Evolutionary conservation across 2,329 filamentous ascomycete species (phyloP).

Genomic region (Fusarium xylarioides): DNA sequence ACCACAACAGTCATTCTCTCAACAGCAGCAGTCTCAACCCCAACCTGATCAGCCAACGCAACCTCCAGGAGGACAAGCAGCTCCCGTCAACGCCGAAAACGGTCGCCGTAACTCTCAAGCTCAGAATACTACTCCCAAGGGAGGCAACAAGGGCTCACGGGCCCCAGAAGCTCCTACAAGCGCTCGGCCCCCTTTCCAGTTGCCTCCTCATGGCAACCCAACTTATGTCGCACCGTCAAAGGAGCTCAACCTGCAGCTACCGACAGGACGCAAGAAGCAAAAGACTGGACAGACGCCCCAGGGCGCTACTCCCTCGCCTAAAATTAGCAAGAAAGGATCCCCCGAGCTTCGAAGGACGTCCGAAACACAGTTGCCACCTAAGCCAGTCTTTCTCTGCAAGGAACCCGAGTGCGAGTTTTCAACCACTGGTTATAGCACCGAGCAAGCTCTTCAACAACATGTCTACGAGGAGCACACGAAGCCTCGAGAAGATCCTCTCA

Average conservation of each 20-base stretch:
- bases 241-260: conserved; percentile 65
- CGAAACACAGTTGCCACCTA: conserved; percentile 46
- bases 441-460: conserved; percentile 64
- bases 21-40: conserved; percentile 46
- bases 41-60: conserved; percentile 37
- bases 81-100: conserved; percentile 57
- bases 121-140: conserved; percentile 52
- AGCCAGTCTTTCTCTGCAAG: conserved; percentile 59
- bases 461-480: conserved; percentile 67
- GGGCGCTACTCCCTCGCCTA: conserved; percentile 57
- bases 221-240: conserved; percentile 62
- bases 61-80: conserved; percentile 35
- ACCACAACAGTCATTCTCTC: conserved; percentile 47
- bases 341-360: conserved; percentile 53
- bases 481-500: conserved; percentile 63
- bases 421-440: conserved; percentile 59
- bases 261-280: conserved; percentile 65
- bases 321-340: conserved; percentile 57
- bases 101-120: conserved; percentile 62
- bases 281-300: conserved; percentile 56
- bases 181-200: conserved; percentile 64
- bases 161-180: conserved; percentile 67
- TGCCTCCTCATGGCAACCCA: conserved; percentile 68
- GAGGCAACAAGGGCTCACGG: conserved; percentile 56
- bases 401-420: conserved; percentile 65